These are phyloP conservation scores for Suillus decipiens DNA, from an alignment of 768 basidiomycete species.

Conservation along the genomic window DNA sequence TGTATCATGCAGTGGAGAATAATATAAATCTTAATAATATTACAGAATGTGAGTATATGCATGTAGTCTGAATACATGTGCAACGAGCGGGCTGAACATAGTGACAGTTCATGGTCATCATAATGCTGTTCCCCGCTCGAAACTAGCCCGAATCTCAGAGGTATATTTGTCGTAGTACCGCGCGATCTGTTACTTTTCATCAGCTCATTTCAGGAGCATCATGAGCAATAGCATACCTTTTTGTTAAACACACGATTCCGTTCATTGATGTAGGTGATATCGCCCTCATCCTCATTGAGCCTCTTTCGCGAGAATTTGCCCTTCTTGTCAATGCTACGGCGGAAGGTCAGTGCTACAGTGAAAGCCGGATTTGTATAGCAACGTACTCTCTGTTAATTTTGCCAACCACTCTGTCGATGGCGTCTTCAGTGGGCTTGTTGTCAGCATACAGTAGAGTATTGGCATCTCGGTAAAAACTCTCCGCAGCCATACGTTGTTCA, in stretches of 20 bases:
- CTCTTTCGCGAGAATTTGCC: constrained; percentile 87
- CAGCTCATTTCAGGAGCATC: constrained; percentile 2
- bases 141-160: constrained; percentile 92
- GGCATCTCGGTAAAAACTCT: constrained; percentile 89
- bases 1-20: background rate
- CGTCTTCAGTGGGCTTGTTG: constrained; percentile 93
- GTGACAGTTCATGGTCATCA: constrained; percentile 28
- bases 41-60: background rate
- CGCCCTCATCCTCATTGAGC: constrained; percentile 89
- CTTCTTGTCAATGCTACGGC: constrained; percentile 80
- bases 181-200: constrained; percentile 60
- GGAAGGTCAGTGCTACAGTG: background rate
- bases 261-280: constrained; percentile 99
- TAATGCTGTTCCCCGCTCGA: constrained; percentile 94
- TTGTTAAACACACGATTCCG: constrained; percentile 98
- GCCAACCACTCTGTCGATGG: constrained; percentile 86
- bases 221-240: constrained; percentile 55
- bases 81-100: background rate
- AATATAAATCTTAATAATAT: background rate
- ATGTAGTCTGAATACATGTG: background rate
- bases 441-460: constrained; percentile 94
- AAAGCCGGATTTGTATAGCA: background rate
- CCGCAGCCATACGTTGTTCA: constrained; percentile 68
- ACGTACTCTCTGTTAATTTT: constrained; percentile 95
- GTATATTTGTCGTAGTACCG: constrained; percentile 98